Evolutionary conservation across 345 rosid genomes (phyloP), one percentile per base, ranked within the genome.

Genomic region (Noccaea bulbosa): DNA sequence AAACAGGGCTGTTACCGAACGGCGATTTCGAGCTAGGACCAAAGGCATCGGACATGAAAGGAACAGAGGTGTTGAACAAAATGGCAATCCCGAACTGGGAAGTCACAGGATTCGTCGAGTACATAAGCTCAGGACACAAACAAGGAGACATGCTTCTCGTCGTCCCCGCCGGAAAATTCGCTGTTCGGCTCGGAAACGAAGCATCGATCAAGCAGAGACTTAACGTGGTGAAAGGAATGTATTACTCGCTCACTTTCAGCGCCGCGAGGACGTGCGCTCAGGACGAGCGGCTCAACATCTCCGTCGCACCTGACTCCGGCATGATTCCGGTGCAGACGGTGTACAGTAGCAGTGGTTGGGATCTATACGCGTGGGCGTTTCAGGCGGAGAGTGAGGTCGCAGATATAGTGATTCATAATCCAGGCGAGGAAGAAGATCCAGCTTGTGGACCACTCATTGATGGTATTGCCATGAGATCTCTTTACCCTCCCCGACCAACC

Each of bases 71-170:
- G 6, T 14, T 77, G 0, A 81, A 77, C 47, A 80, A 78, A 7
- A 44, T 65, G 14, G 89, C 87, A 0, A 82, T 93, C 14, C 98
- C 98, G 1, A 74, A 63, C 8, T 93, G 98, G 98, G 92, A 86
- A 73, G 72, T 86, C 7, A 81, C 87, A 1, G 98, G 98, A 0
- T 86, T 80, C 43, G 93, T 93, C 2, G 96, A 93, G 67, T 90
- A 90, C 87, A 90, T 93, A 12, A 83, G 72, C 66, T 87, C 96
- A 7, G 98, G 98, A 6, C 96, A 90, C 30, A 93, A 85, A 78
- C 98, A 93, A 77, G 96, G 98, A 12, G 98, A 86, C 83, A 93
- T 93, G 98, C 50, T 90, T 45, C 89, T 93, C 11, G 87, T 93
- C 6, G 98, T 93, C 17, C 98, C 97, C 0, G 86, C 58, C 14